Conservation (phyloP, 768 basidiomycete species). For the Amanita molliuscula region DNA sequence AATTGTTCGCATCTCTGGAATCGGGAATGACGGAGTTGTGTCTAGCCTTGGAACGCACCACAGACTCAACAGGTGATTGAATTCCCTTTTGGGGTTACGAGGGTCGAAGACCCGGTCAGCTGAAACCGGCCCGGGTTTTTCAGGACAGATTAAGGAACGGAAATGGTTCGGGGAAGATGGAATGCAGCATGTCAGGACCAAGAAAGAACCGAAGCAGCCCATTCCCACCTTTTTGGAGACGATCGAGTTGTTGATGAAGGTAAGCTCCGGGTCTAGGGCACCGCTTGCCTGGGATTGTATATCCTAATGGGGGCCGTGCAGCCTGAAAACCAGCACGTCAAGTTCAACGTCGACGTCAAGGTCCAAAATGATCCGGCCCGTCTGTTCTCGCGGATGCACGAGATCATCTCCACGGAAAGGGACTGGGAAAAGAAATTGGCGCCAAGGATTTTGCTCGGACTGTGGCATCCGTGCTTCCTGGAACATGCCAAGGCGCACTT, state of each 20-base stretch:
- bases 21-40: neutral
- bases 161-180: slow-evolving; percentile 62
- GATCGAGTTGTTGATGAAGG: slow-evolving; percentile 66
- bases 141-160: slow-evolving; percentile 60
- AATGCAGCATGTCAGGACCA: slow-evolving; percentile 72
- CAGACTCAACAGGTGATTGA: slow-evolving; percentile 53
- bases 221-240: slow-evolving; percentile 91
- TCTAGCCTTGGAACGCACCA: slow-evolving; percentile 70
- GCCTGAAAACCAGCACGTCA: slow-evolving; percentile 69
- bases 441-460: slow-evolving; percentile 69
- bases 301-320: slow-evolving; percentile 13
- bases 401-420: slow-evolving; percentile 48
- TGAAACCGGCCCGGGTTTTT: slow-evolving; percentile 13
- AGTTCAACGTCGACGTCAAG: slow-evolving; percentile 90
- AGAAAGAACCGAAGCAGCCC: slow-evolving; percentile 69
- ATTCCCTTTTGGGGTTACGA: neutral
- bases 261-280: slow-evolving; percentile 20
- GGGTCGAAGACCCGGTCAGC: slow-evolving; percentile 7
- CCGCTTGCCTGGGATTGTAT: neutral
- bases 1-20: slow-evolving; percentile 6
- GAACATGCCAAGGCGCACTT: slow-evolving; percentile 62
- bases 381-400: slow-evolving; percentile 76
- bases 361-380: slow-evolving; percentile 81
- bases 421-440: slow-evolving; percentile 70
- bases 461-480: slow-evolving; percentile 92